Conservation (phyloP, 2,329 filamentous ascomycete species). For the Graphilbum sp. region DNA sequence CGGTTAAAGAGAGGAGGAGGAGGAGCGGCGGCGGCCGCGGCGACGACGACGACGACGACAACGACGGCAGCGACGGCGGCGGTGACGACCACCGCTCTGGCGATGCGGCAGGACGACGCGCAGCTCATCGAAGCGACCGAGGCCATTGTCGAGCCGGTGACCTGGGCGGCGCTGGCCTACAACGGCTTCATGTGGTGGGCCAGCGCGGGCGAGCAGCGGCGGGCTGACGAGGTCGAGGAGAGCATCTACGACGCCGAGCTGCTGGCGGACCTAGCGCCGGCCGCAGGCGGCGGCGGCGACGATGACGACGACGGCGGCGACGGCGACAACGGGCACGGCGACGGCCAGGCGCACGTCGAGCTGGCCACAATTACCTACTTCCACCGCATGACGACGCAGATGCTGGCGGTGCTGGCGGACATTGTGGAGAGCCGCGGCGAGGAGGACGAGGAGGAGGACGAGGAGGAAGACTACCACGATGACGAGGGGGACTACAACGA, state of each 20-base stretch:
- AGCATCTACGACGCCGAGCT: slow-evolving; percentile 36
- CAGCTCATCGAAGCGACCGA: slow-evolving; percentile 32
- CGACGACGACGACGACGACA: neutral
- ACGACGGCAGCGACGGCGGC: slow-evolving; percentile 9
- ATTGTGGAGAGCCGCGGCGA: slow-evolving; percentile 35
- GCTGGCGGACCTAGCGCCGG: slow-evolving; percentile 31
- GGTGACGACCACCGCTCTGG: neutral
- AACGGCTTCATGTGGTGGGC: slow-evolving; percentile 84
- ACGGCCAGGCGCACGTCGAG: slow-evolving; percentile 38
- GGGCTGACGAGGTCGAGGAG: slow-evolving; percentile 44
- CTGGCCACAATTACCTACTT: slow-evolving; percentile 68
- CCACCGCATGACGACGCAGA: slow-evolving; percentile 53
- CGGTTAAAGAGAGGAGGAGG: slow-evolving; percentile 18
- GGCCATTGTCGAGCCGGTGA: slow-evolving; percentile 42
- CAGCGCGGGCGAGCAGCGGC: slow-evolving; percentile 57
- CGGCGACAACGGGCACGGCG: slow-evolving; percentile 14
- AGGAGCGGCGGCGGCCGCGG: slow-evolving; percentile 8
- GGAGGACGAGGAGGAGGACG: slow-evolving; percentile 25
- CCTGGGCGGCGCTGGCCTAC: slow-evolving; percentile 63
- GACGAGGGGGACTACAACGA: slow-evolving; percentile 4
- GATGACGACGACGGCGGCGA: slow-evolving; percentile 7
- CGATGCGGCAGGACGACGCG: slow-evolving; percentile 20
- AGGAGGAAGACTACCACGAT: slow-evolving; percentile 12
- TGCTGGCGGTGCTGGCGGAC: slow-evolving; percentile 45
- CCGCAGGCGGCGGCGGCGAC: neutral